Evolutionary conservation across 2,329 filamentous ascomycete species (phyloP).

Genomic region (Graphilbum fragrans): DNA sequence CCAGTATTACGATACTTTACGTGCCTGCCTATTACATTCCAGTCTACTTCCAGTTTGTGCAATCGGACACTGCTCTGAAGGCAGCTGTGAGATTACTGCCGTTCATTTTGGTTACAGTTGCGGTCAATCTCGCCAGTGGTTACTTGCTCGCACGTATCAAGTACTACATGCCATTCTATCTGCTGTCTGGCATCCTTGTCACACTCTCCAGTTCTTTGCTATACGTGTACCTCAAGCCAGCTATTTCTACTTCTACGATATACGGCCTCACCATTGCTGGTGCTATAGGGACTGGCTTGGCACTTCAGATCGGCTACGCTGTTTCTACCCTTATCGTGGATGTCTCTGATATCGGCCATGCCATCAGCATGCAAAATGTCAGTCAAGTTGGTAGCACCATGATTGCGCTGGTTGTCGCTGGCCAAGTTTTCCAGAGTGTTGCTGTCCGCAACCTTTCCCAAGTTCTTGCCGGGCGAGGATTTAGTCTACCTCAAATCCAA

Average conservation of each 20-base stretch:
- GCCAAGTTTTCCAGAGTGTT: slow-evolving; percentile 20
- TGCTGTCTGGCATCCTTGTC: slow-evolving; percentile 10
- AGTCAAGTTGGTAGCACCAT: slow-evolving; percentile 15
- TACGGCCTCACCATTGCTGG: slow-evolving; percentile 2
- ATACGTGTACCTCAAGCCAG: slow-evolving; percentile 10
- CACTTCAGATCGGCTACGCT: slow-evolving; percentile 17
- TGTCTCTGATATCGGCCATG: slow-evolving; percentile 9
- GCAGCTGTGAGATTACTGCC: slow-evolving; percentile 25
- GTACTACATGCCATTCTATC: slow-evolving; percentile 13
- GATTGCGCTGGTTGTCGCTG: slow-evolving; percentile 15
- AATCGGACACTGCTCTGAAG: slow-evolving; percentile 22
- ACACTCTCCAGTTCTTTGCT: slow-evolving; percentile 9
- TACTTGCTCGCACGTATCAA: slow-evolving; percentile 4
- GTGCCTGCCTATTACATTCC: slow-evolving; percentile 36
- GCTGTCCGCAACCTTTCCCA: slow-evolving; percentile 11
- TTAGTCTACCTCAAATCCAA: slow-evolving; percentile 15
- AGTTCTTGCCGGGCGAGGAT: slow-evolving; percentile 16
- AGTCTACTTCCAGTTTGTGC: slow-evolving; percentile 36
- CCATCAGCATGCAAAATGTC: slow-evolving; percentile 17
- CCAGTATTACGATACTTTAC: slow-evolving; percentile 19
- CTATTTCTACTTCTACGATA: slow-evolving; percentile 7
- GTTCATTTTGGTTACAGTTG: slow-evolving; percentile 17
- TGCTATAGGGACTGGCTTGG: slow-evolving; percentile 12
- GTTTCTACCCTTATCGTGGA: slow-evolving; percentile 14
- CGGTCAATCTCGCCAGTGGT: slow-evolving; percentile 13